Evolutionary conservation across 2,329 filamentous ascomycete species (phyloP), one percentile per base, ranked within the genome.

Genomic region (Blastomyces emzantsi): DNA sequence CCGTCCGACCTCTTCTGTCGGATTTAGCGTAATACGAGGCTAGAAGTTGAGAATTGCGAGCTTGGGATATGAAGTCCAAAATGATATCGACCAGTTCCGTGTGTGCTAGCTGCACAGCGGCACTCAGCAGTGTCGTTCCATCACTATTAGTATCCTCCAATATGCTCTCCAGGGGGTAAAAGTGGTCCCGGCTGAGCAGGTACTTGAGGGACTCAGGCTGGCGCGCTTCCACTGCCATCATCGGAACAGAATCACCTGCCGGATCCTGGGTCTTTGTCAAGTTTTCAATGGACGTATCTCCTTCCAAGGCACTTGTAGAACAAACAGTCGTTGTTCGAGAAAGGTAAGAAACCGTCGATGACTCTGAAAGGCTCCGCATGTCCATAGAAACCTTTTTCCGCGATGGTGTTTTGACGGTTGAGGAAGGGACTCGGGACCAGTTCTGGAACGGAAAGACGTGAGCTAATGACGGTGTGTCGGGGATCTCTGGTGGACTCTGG

Each of bases 391-490:
- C 93, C 68, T 83, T 90, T 74, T 94, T 95, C 45, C 83, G 58
- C 8, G 43, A 33, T 49, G 25, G 58, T 8, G 43, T 15, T 43
- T 30, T 3, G 8, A 36, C 2, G 5, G 15, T 58, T 41, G 55
- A 58, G 22, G 55, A 9, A 65, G 57, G 1, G 78, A 74, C 2
- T 74, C 72, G 41, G 71, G 81, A 74, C 65, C 85, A 84, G 63
- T 82, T 83, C 73, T 96, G 90, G 66, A 96, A 97, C 0, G 92
- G 93, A 69, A 97, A 97, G 1, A 97, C 92, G 72, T 97, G 93
- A 61, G 88, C 84, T 3, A 97, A 78, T 33, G 61, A 33, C 22
- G 75, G 74, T 45, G 70, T 70, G 55, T 76, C 74, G 7, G 68
- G 65, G 3, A 67, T 59, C 28, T 62, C 52, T 9, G 59, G 51